These are phyloP conservation scores for Malassezia sympodialis DNA, from an alignment of 1,284 basidiomycete species.

Conservation along the genomic window DNA sequence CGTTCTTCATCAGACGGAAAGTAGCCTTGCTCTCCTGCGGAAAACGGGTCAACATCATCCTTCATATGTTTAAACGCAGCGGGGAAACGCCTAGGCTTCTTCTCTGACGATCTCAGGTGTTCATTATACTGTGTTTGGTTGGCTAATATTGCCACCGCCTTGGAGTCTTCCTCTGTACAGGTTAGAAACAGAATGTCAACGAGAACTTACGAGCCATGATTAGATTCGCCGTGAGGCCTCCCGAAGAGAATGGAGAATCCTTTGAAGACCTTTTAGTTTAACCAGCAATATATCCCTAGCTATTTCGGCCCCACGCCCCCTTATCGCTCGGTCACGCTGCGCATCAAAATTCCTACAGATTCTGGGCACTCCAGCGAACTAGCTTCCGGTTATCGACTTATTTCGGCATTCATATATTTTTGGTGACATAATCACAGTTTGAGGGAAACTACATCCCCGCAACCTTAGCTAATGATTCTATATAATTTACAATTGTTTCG, in stretches of 20 bases:
- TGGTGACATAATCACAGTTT: not conserved
- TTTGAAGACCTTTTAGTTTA: not conserved
- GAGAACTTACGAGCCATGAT: not conserved
- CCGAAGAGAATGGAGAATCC: not conserved
- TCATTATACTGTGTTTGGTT: slow-evolving; percentile 7
- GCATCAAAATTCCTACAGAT: not conserved
- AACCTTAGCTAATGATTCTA: no score
- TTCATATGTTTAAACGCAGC: not conserved
- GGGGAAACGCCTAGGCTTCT: not conserved
- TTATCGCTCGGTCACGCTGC: not conserved
- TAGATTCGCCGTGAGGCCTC: not conserved
- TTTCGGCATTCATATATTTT: not conserved
- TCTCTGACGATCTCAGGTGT: not conserved
- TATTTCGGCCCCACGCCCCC: not conserved
- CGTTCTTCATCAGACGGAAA: slow-evolving; percentile 38
- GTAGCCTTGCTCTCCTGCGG: not conserved
- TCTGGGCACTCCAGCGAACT: not conserved
- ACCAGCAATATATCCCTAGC: not conserved
- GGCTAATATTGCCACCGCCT: not conserved
- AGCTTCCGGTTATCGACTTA: not conserved
- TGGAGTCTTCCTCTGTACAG: not conserved
- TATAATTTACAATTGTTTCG: not conserved
- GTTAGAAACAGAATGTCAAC: not conserved
- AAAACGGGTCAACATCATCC: slow-evolving; percentile 4
- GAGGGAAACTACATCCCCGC: not conserved